A percentile compares a stretch with the other conserved stretches of the same genome.
These are phyloP conservation scores for Tolypocladium tundrense DNA, from an alignment of 2,329 filamentous ascomycete species.

Conservation along the genomic window DNA sequence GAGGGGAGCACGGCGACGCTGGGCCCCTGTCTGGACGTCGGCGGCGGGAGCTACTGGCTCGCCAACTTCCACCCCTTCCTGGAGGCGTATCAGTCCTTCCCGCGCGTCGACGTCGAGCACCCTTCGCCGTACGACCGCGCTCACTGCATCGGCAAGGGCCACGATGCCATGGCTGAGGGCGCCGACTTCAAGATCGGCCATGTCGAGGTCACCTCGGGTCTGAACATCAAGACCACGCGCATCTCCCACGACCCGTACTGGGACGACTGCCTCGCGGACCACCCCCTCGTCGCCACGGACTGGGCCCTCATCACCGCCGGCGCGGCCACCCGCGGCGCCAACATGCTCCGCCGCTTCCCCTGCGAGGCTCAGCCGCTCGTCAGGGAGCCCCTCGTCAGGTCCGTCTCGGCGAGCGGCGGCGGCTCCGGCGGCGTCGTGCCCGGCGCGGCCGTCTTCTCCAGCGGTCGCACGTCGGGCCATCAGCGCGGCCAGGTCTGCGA, in stretches of 20 bases:
- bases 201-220: conserved; percentile 29
- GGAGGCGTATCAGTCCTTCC: conserved; percentile 19
- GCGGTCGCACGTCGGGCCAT: conserved; percentile 32
- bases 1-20: conserved; percentile 30
- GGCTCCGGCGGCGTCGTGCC: conserved; percentile 17
- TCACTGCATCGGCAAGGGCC: conserved; percentile 21
- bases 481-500: conserved; percentile 32
- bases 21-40: conserved; percentile 28
- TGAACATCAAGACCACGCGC: conserved; percentile 30
- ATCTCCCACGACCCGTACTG: conserved; percentile 34
- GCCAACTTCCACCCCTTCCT: conserved; percentile 34
- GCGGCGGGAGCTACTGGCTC: conserved; percentile 29
- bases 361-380: conserved; percentile 18
- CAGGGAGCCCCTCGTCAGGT: conserved; percentile 21
- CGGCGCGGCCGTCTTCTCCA: conserved; percentile 25
- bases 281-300: conserved; percentile 31
- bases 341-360: conserved; percentile 31
- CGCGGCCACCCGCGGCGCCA: conserved; percentile 19
- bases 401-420: conserved; percentile 9
- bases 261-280: conserved; percentile 29
- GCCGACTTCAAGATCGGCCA: conserved; percentile 22
- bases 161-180: conserved; percentile 23
- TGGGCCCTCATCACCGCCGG: conserved; percentile 30
- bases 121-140: conserved; percentile 30
- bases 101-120: conserved; percentile 24